Base-by-base conservation (phyloP, 2,329 filamentous ascomycete genomes). In the Botrytis paeoniae region DNA sequence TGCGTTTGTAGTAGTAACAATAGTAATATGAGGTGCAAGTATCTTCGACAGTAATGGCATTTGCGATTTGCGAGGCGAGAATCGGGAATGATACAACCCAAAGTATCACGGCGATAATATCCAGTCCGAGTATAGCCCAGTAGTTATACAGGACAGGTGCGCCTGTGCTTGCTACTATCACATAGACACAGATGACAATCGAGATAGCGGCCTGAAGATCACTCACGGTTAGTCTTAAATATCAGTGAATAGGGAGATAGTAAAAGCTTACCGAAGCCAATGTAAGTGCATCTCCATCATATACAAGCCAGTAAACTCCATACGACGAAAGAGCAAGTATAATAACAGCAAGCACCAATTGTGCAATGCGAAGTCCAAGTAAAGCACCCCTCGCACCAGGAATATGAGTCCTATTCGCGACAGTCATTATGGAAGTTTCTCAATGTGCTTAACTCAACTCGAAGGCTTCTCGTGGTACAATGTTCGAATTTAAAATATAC, bases 91-190 rank as follows among this genome's bases (percentile, higher is more conserved):
- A 62, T 10, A 62, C 29, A 3, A 37, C 18, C 71, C 71, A 73
- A 25, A 73, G 57, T 35, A 69, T 35, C 25, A 70, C 45, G 25
- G 32, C 54, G 32, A 62, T 2, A 6, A 73, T 62, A 22, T 73
- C 71, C 22, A 73, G 71, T 39, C 41, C 65, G 20, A 73, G 54
- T 25, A 73, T 43, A 14, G 65, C 71, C 64, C 65, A 73, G 41
- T 69, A 69, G 65, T 73, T 73, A 37, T 73, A 73, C 3, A 70
- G 16, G 22, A 4, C 22, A 6, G 64, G 71, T 29, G 32, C 35
- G 20, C 18, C 16, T 1, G 45, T 35, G 20, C 48, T 70, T n/a
- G 71, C 64, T 10, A 22, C 8, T 4, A 73, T 45, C 20, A 70
- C 37, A 61, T 73, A 73, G 71, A 57, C 2, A 35, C 51, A 48